Evolutionary conservation across 139 green algal genomes (phyloP), one percentile per base, ranked within the genome.

Genomic region (Coelastrella sp.): DNA sequence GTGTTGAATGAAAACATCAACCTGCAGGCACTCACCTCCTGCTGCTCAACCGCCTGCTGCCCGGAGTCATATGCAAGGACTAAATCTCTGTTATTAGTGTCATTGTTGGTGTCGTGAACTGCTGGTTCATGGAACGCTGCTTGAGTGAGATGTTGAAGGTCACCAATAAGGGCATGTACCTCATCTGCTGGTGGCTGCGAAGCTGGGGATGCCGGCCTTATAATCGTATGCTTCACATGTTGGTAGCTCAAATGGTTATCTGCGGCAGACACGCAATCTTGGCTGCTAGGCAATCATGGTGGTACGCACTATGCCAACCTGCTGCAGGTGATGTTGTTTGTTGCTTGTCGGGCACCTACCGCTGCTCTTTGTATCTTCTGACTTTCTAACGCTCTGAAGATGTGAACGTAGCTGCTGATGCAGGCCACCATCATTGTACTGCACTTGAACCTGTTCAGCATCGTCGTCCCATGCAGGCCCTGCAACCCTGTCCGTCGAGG

Each of bases 61-160:
- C 27, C 53, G 30, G 27, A 21, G 21, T 64, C n/a, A n/a, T n/a
- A n/a, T n/a, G n/a, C n/a, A n/a, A n/a, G n/a, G n/a, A n/a, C n/a
- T n/a, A n/a, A n/a, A n/a, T n/a, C n/a, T n/a, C n/a, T n/a, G n/a
- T n/a, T n/a, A n/a, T n/a, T n/a, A n/a, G n/a, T n/a, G n/a, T n/a
- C n/a, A n/a, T n/a, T n/a, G n/a, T n/a, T n/a, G n/a, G n/a, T n/a
- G n/a, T n/a, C n/a, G n/a, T 27, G 37, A 2, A 27, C 27, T 38
- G 15, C 37, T 37, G 34, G 38, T 2, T 57, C 41, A 9, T 43
- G 25, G 23, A 62, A 32, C 27, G 71, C 71, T 79, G 71, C 71
- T 19, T 79, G 71, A 27, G 68, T 76, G 1, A 79, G 41, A 37
- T 79, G 71, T 41, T 62, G 71, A 21, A 79, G 5, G 71, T 78